Evolutionary conservation across 2,329 filamentous ascomycete species (phyloP).

Genomic region (Sporothrix inflata): DNA sequence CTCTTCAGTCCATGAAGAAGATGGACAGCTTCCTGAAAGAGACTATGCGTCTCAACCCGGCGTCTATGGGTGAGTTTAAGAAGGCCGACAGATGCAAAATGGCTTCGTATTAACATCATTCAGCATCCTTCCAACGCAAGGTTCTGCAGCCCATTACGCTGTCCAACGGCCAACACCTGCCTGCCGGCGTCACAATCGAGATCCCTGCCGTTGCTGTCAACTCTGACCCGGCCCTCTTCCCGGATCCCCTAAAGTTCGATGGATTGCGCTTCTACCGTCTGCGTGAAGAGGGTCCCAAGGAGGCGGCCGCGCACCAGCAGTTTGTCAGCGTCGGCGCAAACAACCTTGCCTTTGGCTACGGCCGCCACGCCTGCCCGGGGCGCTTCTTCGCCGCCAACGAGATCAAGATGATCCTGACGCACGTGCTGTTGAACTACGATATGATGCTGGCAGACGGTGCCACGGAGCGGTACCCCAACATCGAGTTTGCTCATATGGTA

Average conservation of each 20-base stretch:
- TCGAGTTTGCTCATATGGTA: constrained; percentile 33
- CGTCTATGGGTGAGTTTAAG: constrained; percentile 1
- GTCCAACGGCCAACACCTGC: constrained; percentile 57
- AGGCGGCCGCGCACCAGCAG: constrained; percentile 40
- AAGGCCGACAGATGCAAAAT: no score
- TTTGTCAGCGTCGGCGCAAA: constrained; percentile 45
- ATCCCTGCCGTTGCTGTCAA: constrained; percentile 45
- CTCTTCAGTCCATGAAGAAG: constrained; percentile 42
- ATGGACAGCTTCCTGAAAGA: constrained; percentile 43
- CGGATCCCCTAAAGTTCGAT: constrained; percentile 45
- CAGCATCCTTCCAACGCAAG: constrained; percentile 52
- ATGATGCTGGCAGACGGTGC: constrained; percentile 36
- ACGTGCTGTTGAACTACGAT: constrained; percentile 40
- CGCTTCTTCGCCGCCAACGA: constrained; percentile 46
- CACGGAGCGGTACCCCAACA: constrained; percentile 37
- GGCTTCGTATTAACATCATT: not conserved
- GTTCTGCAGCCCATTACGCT: constrained; percentile 52
- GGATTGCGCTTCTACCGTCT: constrained; percentile 46
- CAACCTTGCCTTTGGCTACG: constrained; percentile 46
- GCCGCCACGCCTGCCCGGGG: constrained; percentile 47
- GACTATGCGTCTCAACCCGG: constrained; percentile 38
- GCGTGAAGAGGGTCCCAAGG: constrained; percentile 35
- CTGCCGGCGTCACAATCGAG: constrained; percentile 50
- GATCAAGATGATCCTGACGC: constrained; percentile 44
- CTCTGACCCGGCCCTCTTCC: constrained; percentile 44